These are phyloP conservation scores for Polysphondylium violaceum DNA, from an alignment of 78 protist species.

Conservation along the genomic window DNA sequence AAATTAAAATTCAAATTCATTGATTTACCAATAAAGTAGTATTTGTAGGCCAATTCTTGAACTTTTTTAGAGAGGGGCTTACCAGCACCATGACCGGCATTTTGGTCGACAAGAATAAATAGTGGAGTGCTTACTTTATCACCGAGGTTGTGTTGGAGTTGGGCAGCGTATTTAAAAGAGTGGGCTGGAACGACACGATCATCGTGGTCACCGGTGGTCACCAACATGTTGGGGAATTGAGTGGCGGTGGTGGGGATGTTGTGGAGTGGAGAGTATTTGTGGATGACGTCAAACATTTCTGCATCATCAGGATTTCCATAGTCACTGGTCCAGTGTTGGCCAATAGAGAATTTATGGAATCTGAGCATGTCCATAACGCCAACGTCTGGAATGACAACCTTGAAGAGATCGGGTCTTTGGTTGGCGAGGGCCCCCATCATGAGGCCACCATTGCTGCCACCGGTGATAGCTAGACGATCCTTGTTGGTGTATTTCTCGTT, in stretches of 20 bases:
- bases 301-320: slow-evolving; percentile 84
- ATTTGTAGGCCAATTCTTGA: background rate
- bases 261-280: slow-evolving; percentile 91
- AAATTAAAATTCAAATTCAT: slow-evolving; percentile 18
- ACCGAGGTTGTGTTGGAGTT: slow-evolving; percentile 81
- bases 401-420: slow-evolving; percentile 93
- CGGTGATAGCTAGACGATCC: slow-evolving; percentile 75
- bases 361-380: slow-evolving; percentile 95
- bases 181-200: slow-evolving; percentile 97
- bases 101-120: slow-evolving; percentile 83
- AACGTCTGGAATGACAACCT: slow-evolving; percentile 50
- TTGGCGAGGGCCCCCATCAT: slow-evolving; percentile 91
- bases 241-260: slow-evolving; percentile 24
- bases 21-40: slow-evolving; percentile 37
- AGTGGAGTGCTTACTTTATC: slow-evolving; percentile 78
- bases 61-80: slow-evolving; percentile 37
- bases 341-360: slow-evolving; percentile 96
- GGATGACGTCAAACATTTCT: slow-evolving; percentile 41
- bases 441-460: slow-evolving; percentile 97
- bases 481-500: slow-evolving; percentile 58
- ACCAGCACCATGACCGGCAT: slow-evolving; percentile 88
- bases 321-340: slow-evolving; percentile 92
- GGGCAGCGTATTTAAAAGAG: slow-evolving; percentile 89
- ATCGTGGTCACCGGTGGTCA: slow-evolving; percentile 94
- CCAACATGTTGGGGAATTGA: slow-evolving; percentile 85